Evolutionary conservation across 805 yeast species (phyloP).

Genomic region (Cyberlindnera maritima): DNA sequence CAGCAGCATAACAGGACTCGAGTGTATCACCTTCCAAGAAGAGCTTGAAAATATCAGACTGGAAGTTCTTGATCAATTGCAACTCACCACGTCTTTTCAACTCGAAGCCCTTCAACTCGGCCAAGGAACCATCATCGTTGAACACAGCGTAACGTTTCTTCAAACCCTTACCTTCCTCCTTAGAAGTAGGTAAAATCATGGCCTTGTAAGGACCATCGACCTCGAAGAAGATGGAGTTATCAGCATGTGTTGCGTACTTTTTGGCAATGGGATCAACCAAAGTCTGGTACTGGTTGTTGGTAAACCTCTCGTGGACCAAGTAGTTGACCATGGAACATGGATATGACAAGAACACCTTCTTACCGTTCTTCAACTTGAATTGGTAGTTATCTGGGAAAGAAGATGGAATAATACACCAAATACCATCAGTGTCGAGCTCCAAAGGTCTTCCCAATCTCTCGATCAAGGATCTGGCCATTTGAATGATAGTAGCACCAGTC

Average conservation of each 20-base stretch:
- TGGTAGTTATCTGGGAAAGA: slow-evolving; percentile 89
- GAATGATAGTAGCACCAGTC: slow-evolving; percentile 97
- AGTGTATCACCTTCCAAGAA: slow-evolving; percentile 83
- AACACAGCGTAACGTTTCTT: slow-evolving; percentile 97
- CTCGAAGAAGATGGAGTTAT: slow-evolving; percentile 94
- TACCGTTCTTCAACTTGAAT: slow-evolving; percentile 73
- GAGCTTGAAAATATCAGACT: slow-evolving; percentile 87
- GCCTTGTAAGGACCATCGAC: slow-evolving; percentile 99
- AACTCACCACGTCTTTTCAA: slow-evolving; percentile 95
- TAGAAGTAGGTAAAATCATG: slow-evolving; percentile 94
- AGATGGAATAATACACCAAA: slow-evolving; percentile 96
- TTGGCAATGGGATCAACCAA: slow-evolving; percentile 65
- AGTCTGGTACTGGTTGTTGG: slow-evolving; percentile 93
- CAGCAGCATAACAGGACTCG: slow-evolving; percentile 80
- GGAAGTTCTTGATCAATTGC: slow-evolving; percentile 90
- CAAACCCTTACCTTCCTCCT: slow-evolving; percentile 95
- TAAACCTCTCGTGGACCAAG: slow-evolving; percentile 84
- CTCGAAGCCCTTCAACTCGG: slow-evolving; percentile 96
- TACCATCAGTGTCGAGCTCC: slow-evolving; percentile 98
- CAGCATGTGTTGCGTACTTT: slow-evolving; percentile 75
- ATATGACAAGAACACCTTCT: slow-evolving; percentile 73
- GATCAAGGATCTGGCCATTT: slow-evolving; percentile 90
- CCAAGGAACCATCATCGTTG: slow-evolving; percentile 88
- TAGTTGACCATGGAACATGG: slow-evolving; percentile 97
- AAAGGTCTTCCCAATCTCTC: slow-evolving; percentile 93